These are phyloP conservation scores for Hyparrhenia diplandra DNA, from an alignment of 176 grass and related monocot species.

Conservation along the genomic window DNA sequence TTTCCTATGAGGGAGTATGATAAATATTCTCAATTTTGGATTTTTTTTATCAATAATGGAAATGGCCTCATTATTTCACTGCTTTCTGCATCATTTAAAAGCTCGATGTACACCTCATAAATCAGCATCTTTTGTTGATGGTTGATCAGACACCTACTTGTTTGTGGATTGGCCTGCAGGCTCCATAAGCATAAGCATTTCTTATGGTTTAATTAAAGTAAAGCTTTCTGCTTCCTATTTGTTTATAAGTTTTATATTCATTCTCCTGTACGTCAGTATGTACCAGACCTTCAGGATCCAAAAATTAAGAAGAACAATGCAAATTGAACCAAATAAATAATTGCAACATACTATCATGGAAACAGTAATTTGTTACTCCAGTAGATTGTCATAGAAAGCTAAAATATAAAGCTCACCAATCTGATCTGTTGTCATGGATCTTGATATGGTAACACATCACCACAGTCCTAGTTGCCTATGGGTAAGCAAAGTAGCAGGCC, in stretches of 20 bases:
- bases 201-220: slow-evolving; percentile 9
- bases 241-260: slow-evolving; percentile 12
- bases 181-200: slow-evolving; percentile 13
- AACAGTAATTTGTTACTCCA: slow-evolving; percentile 3
- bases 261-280: background rate
- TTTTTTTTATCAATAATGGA: background rate
- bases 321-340: background rate
- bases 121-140: slow-evolving; percentile 20
- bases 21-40: background rate
- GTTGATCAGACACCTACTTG: slow-evolving; percentile 22
- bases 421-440: background rate
- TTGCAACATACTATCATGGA: background rate
- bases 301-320: background rate
- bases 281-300: slow-evolving; percentile 1
- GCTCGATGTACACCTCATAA: slow-evolving; percentile 33
- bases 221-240: background rate
- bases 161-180: slow-evolving; percentile 33
- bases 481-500: background rate
- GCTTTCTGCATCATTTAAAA: slow-evolving; percentile 9
- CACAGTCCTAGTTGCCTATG: background rate
- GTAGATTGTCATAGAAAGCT: background rate
- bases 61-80: background rate
- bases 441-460: background rate
- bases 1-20: background rate
- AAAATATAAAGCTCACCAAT: background rate